phyloP scores from a whole-genome alignment of 768 basidiomycete species.

The Pleurotus platypus region DNA sequence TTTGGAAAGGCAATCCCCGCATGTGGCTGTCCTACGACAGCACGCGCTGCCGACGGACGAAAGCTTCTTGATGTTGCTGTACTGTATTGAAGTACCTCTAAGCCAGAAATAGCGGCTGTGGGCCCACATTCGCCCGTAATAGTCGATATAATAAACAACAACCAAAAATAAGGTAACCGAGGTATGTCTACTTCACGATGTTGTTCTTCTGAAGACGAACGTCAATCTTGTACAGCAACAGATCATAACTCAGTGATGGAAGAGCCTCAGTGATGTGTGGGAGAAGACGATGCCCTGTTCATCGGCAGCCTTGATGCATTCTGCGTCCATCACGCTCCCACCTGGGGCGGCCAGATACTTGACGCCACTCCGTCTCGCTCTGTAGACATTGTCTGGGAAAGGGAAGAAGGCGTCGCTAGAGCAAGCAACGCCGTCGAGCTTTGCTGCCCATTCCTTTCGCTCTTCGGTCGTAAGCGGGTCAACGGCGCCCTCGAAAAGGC shows the following conservation, averaged over 20 bases:
- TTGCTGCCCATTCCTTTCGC: slow-evolving; percentile 65
- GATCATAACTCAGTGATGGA: slow-evolving; percentile 66
- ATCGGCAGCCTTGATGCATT: slow-evolving; percentile 95
- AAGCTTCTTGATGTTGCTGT: no score
- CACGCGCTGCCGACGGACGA: no score
- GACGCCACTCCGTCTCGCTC: slow-evolving; percentile 89
- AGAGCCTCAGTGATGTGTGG: slow-evolving; percentile 83
- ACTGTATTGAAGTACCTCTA: no score
- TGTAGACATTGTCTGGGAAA: slow-evolving; percentile 96
- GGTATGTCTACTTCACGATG: no score
- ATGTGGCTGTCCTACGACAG: no score
- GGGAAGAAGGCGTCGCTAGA: slow-evolving; percentile 99
- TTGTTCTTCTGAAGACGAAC: no score
- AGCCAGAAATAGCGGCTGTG: no score
- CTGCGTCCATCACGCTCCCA: slow-evolving; percentile 96
- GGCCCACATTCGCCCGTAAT: no score
- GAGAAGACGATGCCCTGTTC: slow-evolving; percentile 90
- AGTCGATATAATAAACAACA: no score
- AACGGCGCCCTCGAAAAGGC: slow-evolving; percentile 73
- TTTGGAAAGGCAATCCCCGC: no score
- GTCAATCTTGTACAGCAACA: no score
- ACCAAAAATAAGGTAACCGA: no score
- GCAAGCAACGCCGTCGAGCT: slow-evolving; percentile 85
- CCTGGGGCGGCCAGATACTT: slow-evolving; percentile 87
- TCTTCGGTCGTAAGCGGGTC: slow-evolving; percentile 64